Base-by-base conservation (phyloP, 495 filamentous ascomycete species). In the Aspergillus homomorphus region DNA sequence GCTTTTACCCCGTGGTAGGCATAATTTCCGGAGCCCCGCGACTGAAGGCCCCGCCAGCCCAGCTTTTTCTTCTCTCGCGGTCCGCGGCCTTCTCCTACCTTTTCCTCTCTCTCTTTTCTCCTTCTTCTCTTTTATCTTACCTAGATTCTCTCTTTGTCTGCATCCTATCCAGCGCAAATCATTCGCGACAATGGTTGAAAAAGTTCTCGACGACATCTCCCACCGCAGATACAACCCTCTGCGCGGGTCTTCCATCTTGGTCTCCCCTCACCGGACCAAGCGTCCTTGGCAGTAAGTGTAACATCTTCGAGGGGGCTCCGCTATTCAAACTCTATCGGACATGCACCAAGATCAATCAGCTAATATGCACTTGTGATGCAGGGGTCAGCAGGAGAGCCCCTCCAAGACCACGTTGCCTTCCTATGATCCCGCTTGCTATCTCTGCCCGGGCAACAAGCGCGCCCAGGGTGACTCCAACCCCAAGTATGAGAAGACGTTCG, bases 201-300 rank as follows among this genome's bases (percentile, higher is more conserved):
- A 75, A 52, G 88, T 99, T 46, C 89, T 99, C 20, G 84, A 99
- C 78, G 92, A 98, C 69, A 97, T 99, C 66, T 97, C 94, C 28
- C 94, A 99, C 70, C 80, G 95, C 61, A 87, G 94, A 62, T 98
- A 87, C 72, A 99, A 99, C 70, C 92, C 91, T 26, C 76, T 99
- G 48, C 86, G 88, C 43, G 92, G 90, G 24, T 91, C 88, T 30
- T 94, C 91, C 86, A 79, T 99, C 53, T 79, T 99, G 15, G 94
- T 98, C 16, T 97, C 94, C 9, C 94, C 94, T 43, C 94, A 99
- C 72, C 80, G 94, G 53, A 96, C 91, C 58, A 96, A 97, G 82
- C 82, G 94, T 57, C 94, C 94, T 64, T 99, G 94, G 94, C 94
- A 97, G 94, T 97, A 77, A 84, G 91, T 83, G 45, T 54, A 26